Evolutionary conservation across 2,329 filamentous ascomycete species (phyloP).

Genomic region (Didymella lethalis): DNA sequence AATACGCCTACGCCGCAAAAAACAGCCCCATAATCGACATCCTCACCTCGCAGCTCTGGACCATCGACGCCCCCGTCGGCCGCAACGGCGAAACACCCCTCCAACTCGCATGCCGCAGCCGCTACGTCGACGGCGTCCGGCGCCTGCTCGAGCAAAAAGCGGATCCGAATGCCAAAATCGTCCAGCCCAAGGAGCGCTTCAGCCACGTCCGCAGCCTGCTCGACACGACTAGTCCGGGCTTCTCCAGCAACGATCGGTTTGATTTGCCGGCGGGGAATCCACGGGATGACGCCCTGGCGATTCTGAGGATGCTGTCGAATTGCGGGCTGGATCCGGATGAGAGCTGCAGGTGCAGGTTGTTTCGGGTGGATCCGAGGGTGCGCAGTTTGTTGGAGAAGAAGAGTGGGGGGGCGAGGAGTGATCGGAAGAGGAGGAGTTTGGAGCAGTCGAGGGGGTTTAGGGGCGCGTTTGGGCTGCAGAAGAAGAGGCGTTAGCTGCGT

Average conservation of each 20-base stretch:
- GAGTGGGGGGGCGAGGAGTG: neutral
- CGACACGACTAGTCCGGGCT: slow-evolving; percentile 16
- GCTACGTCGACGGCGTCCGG: slow-evolving; percentile 21
- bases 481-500: slow-evolving; percentile 9
- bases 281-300: slow-evolving; percentile 17
- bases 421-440: slow-evolving; percentile 12
- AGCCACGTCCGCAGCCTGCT: slow-evolving; percentile 11
- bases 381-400: slow-evolving; percentile 19
- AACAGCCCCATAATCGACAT: slow-evolving; percentile 17
- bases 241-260: slow-evolving; percentile 19
- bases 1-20: slow-evolving; percentile 19
- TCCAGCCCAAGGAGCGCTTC: slow-evolving; percentile 20
- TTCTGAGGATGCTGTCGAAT: slow-evolving; percentile 21
- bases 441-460: slow-evolving; percentile 16
- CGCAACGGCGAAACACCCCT: slow-evolving; percentile 20
- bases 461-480: slow-evolving; percentile 16
- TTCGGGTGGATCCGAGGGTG: slow-evolving; percentile 13
- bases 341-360: slow-evolving; percentile 17
- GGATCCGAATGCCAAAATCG: slow-evolving; percentile 14
- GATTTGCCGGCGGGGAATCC: slow-evolving; percentile 20
- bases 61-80: slow-evolving; percentile 16
- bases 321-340: slow-evolving; percentile 19
- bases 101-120: slow-evolving; percentile 19
- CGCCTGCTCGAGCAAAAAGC: slow-evolving; percentile 21
- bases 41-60: slow-evolving; percentile 14